Evolutionary conservation across 495 filamentous ascomycete species (phyloP), one percentile per base, ranked within the genome.

Genomic region (Sordaria brevicollis): DNA sequence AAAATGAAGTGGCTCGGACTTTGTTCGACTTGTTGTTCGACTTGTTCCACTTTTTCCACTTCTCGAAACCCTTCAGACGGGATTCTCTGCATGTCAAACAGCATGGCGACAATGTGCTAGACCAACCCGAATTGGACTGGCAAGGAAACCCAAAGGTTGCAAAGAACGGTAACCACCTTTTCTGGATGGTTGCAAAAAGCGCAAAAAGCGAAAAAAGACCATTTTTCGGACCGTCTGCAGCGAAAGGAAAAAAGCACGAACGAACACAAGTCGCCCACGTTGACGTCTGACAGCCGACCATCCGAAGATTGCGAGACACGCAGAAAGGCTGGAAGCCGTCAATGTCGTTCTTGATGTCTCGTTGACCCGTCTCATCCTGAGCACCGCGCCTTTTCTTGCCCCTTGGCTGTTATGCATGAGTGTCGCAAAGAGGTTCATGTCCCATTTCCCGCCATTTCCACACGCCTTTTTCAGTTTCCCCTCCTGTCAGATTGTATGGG

Each of bases 231-330:
- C 33, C 57, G 34, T 21, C 38, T 17, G 43, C 39, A 13, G 62
- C 21, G 25, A 66, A 19, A n/a, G 35, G n/a, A n/a, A 34, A n/a
- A 69, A 34, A 67, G 49, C 69, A 66, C 38, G 21, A 68, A 49
- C 65, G 68, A 62, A 62, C 49, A 43, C 69, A n/a, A 67, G 68
- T 69, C 69, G 74, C 72, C 73, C 75, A 76, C 75, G 75, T 74
- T 67, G 70, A 74, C 71, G 65, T 31, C 67, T 65, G 67, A 49
- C 66, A 68, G 66, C 35, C 65, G 35, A 19, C 35, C 15, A 62
- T 62, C 49, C 49, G 49, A 62, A 62, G 49, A 62, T 31, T 31
- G n/a, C n/a, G 49, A 31, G 49, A 62, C 49, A 62, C 49, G 25
- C 49, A 62, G 49, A 62, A 49, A 57, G 25, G 49, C 49, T 57